Evolutionary conservation across 2,329 filamentous ascomycete species (phyloP).

Genomic region (Fusarium concolor): DNA sequence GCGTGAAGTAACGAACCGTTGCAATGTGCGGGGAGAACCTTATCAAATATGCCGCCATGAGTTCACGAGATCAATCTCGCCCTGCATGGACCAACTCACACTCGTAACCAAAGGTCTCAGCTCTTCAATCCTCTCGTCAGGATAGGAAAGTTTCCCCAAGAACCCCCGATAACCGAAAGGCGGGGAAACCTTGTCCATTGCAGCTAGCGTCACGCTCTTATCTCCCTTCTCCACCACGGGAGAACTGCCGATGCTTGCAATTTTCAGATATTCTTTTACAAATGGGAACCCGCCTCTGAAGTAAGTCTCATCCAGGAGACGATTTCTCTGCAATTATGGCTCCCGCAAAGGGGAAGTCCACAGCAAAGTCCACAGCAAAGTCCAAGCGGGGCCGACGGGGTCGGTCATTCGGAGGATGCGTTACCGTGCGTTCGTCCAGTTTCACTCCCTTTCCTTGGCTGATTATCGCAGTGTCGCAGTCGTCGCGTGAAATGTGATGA

Average conservation of each 20-base stretch:
- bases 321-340: conserved; percentile 2
- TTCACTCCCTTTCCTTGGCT: neutral
- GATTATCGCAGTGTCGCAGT: conserved; percentile 20
- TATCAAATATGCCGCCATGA: neutral
- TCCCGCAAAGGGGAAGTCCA: neutral
- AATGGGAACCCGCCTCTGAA: neutral
- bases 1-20: neutral
- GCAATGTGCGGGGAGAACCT: neutral
- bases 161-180: conserved; percentile 9
- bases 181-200: conserved; percentile 5
- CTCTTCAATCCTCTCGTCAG: neutral
- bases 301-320: conserved; percentile 8
- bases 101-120: no score
- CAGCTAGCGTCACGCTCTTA: neutral
- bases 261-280: neutral
- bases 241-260: neutral
- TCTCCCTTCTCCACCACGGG: neutral
- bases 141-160: conserved; percentile 31
- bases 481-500: conserved; percentile 39
- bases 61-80: neutral
- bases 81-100: neutral
- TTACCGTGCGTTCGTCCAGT: conserved; percentile 8
- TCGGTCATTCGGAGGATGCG: conserved; percentile 34
- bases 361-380: neutral
- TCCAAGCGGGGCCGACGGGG: neutral